Evolutionary conservation across 371 early-diverging fungal species (phyloP).

Genomic region (Catenaria anguillulae): DNA sequence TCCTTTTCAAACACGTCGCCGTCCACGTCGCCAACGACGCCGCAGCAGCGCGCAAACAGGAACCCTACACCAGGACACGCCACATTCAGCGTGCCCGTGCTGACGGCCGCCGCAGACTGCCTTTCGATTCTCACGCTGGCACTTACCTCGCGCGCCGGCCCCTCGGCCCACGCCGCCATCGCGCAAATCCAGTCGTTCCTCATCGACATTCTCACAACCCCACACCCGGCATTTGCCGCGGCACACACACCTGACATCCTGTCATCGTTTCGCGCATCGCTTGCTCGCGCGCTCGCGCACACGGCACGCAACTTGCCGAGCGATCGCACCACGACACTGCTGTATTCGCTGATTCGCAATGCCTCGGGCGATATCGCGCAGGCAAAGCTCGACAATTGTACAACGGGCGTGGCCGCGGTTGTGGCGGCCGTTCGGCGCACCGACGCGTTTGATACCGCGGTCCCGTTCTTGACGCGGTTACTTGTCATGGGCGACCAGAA

Average conservation of each 20-base stretch:
- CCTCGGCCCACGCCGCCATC: neutral
- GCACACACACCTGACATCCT: neutral
- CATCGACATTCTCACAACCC: neutral
- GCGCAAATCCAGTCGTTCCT: constrained; percentile 1
- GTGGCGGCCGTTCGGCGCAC: neutral
- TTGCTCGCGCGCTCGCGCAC: neutral
- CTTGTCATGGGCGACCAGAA: neutral
- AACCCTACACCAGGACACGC: no score
- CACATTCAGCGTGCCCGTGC: neutral
- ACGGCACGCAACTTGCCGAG: neutral
- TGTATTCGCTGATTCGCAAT: constrained; percentile 4
- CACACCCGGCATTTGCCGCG: neutral
- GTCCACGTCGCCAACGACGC: neutral
- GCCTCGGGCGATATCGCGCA: constrained; percentile 3
- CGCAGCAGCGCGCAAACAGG: neutral
- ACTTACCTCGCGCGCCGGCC: neutral
- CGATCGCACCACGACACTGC: neutral
- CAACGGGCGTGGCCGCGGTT: neutral
- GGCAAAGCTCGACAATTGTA: constrained; percentile 5
- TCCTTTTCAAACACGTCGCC: no score
- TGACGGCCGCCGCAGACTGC: neutral
- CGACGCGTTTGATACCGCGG: neutral
- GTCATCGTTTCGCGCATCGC: neutral
- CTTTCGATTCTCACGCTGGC: neutral
- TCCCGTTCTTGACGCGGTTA: constrained; percentile 1